phyloP scores from a whole-genome alignment of 306 rosid genomes.

The Lathyrus oleraceus region DNA sequence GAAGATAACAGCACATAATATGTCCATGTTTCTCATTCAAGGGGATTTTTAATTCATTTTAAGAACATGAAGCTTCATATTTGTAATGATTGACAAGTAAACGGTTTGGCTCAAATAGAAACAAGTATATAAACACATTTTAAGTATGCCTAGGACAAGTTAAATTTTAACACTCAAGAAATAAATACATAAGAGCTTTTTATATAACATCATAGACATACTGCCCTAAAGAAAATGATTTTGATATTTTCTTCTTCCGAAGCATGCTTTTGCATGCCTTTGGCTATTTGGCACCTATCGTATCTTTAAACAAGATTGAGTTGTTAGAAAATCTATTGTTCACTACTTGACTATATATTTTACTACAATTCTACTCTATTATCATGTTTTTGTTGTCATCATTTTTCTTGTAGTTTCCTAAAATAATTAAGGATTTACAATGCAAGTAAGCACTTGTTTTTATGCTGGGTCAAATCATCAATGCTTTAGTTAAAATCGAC shows the following conservation, averaged over 20 bases:
- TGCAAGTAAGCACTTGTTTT: conserved; percentile 17
- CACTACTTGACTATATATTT: background rate
- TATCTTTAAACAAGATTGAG: conserved; percentile 12
- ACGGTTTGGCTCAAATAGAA: conserved; percentile 35
- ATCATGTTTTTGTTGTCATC: conserved; percentile 15
- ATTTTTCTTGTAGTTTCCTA: conserved; percentile 6
- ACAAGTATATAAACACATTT: conserved; percentile 16
- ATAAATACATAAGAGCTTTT: background rate
- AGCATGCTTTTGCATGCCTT: conserved; percentile 21
- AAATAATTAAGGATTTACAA: conserved; percentile 5
- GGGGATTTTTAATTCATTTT: conserved; percentile 9
- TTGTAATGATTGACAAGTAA: conserved; percentile 17
- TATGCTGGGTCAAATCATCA: conserved; percentile 4
- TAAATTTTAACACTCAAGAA: conserved; percentile 15
- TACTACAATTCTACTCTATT: conserved; percentile 9
- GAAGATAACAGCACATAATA: conserved; percentile 36
- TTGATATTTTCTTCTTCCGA: conserved; percentile 18
- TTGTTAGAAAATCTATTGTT: conserved; percentile 10
- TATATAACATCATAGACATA: conserved; percentile 10
- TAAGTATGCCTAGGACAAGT: conserved; percentile 19
- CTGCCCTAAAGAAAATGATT: conserved; percentile 13
- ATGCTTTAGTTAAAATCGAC: background rate
- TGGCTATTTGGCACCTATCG: conserved; percentile 7
- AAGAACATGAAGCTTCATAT: conserved; percentile 7
- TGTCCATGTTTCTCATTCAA: conserved; percentile 16